These are phyloP conservation scores for Inonotus obliquus DNA, from an alignment of 1,284 basidiomycete species.

Conservation along the genomic window DNA sequence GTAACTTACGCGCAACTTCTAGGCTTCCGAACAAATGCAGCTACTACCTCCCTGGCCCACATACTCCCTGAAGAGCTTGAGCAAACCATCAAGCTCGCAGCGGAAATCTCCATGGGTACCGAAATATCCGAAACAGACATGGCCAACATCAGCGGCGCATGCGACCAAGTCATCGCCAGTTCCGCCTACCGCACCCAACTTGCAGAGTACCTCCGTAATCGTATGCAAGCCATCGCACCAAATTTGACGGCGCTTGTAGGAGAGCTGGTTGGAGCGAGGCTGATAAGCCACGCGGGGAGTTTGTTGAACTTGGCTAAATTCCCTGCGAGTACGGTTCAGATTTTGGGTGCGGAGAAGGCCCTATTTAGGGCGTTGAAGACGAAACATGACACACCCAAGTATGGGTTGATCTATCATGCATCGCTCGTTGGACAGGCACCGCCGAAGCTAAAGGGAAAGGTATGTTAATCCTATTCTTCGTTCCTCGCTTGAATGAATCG, in stretches of 20 bases:
- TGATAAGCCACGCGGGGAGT: slow-evolving; percentile 97
- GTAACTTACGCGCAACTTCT: slow-evolving; percentile 1
- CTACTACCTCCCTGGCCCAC: slow-evolving; percentile 79
- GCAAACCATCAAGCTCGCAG: slow-evolving; percentile 85
- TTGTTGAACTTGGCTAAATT: slow-evolving; percentile 93
- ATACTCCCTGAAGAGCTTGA: slow-evolving; percentile 96
- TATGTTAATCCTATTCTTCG: slow-evolving; percentile 24
- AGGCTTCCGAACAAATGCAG: slow-evolving; percentile 93
- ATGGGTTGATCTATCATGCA: slow-evolving; percentile 46
- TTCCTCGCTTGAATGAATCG: slow-evolving; percentile 8
- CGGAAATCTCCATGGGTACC: slow-evolving; percentile 97
- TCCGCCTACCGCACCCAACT: slow-evolving; percentile 92
- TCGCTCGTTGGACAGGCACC: slow-evolving; percentile 96
- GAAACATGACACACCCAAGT: slow-evolving; percentile 96
- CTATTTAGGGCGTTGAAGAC: slow-evolving; percentile 98
- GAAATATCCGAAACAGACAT: slow-evolving; percentile 97
- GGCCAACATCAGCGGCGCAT: slow-evolving; percentile 89
- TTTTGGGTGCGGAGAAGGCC: slow-evolving; percentile 97
- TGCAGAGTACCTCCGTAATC: slow-evolving; percentile 91
- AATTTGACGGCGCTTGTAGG: slow-evolving; percentile 95
- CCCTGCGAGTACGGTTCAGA: slow-evolving; percentile 97
- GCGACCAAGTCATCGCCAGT: slow-evolving; percentile 97
- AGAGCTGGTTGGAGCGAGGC: slow-evolving; percentile 91
- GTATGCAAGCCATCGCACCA: slow-evolving; percentile 96
- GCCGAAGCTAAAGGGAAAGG: slow-evolving; percentile 97